Conservation (phyloP, 202 grass and related monocot species). For the Cymbopogon flexuosus region DNA sequence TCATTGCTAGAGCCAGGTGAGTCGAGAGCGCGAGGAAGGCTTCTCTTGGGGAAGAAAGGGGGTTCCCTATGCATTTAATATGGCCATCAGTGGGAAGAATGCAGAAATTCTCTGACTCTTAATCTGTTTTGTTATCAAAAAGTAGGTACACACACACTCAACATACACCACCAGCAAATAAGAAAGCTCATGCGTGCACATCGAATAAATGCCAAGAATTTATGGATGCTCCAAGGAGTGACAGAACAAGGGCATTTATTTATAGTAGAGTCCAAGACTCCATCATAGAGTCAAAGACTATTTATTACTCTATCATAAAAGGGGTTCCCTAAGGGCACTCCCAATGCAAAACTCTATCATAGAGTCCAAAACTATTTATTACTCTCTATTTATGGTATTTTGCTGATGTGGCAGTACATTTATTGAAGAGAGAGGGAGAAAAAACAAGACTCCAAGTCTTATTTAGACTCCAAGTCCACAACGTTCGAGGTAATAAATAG, state of each 20-base stretch:
- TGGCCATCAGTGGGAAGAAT: not conserved
- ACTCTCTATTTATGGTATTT: no score
- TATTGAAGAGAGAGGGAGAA: no score
- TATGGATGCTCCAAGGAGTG: not conserved
- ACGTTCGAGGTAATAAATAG: no score
- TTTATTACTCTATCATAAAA: no score
- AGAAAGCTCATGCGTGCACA: not conserved
- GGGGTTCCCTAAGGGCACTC: no score
- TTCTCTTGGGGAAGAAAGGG: not conserved
- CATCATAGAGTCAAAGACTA: no score
- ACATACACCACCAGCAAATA: not conserved
- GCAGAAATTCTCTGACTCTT: not conserved
- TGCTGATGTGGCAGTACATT: no score
- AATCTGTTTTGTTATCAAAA: not conserved
- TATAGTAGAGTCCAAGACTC: no score
- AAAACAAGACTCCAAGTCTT: no score
- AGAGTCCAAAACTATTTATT: no score
- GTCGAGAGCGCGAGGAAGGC: not conserved
- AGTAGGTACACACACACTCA: not conserved
- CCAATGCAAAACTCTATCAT: no score
- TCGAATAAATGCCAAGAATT: not conserved
- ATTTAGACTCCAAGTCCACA: no score
- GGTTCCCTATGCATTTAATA: not conserved
- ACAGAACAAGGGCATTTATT: not conserved
- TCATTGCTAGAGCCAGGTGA: not conserved